A percentile compares a stretch with the other conserved stretches of the same genome.
phyloP scores from a whole-genome alignment of 768 basidiomycete genomes.

The Leccinum arenicola region DNA sequence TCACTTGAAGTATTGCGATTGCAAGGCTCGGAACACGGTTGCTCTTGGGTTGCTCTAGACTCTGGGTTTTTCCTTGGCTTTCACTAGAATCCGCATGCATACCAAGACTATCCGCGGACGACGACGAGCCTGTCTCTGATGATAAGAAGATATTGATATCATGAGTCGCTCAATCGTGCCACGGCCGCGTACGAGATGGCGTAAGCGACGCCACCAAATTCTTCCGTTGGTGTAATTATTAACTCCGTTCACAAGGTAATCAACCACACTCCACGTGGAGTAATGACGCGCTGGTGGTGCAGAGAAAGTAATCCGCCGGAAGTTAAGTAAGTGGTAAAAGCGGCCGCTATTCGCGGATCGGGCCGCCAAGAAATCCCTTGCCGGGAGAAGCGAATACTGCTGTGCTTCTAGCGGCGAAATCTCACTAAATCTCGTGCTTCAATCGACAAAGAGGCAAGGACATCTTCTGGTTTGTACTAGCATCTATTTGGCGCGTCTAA shows the following conservation, averaged over 20 bases:
- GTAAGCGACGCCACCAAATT: neutral
- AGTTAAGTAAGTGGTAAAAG: neutral
- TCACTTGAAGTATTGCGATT: constrained; percentile 7
- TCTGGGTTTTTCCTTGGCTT: constrained; percentile 11
- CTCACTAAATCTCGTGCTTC: neutral
- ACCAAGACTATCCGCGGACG: constrained; percentile 9
- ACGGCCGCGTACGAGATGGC: neutral
- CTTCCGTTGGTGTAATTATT: constrained; percentile 11
- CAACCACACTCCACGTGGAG: neutral
- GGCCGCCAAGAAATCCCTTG: constrained; percentile 17
- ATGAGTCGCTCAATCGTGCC: neutral
- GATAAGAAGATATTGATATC: neutral
- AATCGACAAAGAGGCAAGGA: constrained; percentile 15
- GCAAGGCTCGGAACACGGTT: neutral
- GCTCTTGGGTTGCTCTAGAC: constrained; percentile 5
- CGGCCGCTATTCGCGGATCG: constrained; percentile 10
- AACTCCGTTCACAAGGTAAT: neutral
- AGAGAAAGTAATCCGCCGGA: neutral
- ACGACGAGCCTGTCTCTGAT: neutral
- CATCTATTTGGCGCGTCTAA: constrained; percentile 7
- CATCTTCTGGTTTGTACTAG: neutral
- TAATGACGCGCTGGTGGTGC: neutral
- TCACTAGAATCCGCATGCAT: neutral
- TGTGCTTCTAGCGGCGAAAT: constrained; percentile 1
- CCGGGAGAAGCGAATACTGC: neutral